Evolutionary conservation across 1,139 yeast genomes (phyloP), one percentile per base, ranked within the genome.

Genomic region (Yamadazyma dendronema): DNA sequence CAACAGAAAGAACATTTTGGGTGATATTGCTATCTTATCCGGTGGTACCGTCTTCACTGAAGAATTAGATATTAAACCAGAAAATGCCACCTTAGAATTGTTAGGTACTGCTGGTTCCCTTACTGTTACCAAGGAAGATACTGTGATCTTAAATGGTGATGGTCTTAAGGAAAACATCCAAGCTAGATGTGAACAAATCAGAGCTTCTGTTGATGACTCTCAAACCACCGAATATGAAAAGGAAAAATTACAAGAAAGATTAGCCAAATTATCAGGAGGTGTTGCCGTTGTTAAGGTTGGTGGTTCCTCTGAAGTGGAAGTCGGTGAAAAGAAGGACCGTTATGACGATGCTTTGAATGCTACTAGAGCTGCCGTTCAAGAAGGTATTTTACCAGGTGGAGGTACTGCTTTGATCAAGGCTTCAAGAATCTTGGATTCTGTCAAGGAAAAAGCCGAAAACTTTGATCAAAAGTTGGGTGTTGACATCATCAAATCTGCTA

Each of bases 301-400:
- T 65, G 99, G 99, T 54, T 69, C 98, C 37, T 88, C 96, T 17
- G 99, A 92, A 72, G 89, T 92, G 53, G 99, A 92, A 74, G 99
- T 92, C 52, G 95, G 97, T 61, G 99, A 92, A 77, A 94, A 92
- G 96, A 92, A 92, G 77, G 99, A 92, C 67, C 89, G 99, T 74
- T 94, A 90, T 62, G 98, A 94, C 57, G 99, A 92, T 73, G 98
- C 99, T 34, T 79, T 92, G 61, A 92, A 94, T 65, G 98, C 99
- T 43, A 94, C 98, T 41, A 89, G 98, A 74, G 98, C 99, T 52
- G 99, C 99, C 48, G 98, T 92, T 48, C 95, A 92, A 72, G 98
- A 92, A 70, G 99, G 99, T 74, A 92, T 94, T 61, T 79, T 92
- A 54, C 98, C 98, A 63, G 99, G 99, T 74, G 99, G 98, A 67